Percentiles rank a stretch among this genome's conserved stretches.
Evolutionary conservation across 2,329 filamentous ascomycete genomes (phyloP).

Genomic region (Exophiala aquamarina): DNA sequence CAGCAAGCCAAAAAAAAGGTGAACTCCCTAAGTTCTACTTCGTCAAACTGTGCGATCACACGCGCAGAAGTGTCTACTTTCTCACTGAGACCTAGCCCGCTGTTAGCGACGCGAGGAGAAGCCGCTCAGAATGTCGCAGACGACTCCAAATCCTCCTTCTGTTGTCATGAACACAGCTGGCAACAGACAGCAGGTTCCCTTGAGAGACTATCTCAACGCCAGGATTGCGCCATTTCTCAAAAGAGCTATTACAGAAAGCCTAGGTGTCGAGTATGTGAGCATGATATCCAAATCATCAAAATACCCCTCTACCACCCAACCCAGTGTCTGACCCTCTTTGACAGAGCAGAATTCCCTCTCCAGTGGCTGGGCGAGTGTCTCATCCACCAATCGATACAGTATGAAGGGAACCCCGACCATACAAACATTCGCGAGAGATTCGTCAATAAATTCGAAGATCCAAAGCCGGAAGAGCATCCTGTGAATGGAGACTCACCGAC

Average conservation of each 20-base stretch:
- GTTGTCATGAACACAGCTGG: constrained; percentile 18
- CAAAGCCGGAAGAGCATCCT: constrained; percentile 14
- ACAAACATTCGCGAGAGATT: constrained; percentile 28
- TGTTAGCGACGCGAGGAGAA: not conserved
- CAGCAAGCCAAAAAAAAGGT: too few relatives aligned
- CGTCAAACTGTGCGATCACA: too few relatives aligned
- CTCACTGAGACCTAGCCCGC: too few relatives aligned
- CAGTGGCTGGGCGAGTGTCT: constrained; percentile 31
- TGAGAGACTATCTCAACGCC: constrained; percentile 28
- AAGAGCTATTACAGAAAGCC: constrained; percentile 26
- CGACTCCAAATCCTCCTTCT: constrained; percentile 14
- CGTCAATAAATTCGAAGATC: constrained; percentile 24
- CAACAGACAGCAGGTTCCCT: constrained; percentile 24
- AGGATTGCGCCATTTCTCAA: constrained; percentile 28
- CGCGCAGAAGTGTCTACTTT: too few relatives aligned
- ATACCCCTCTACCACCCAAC: not conserved
- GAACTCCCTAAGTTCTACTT: too few relatives aligned
- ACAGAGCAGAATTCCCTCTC: constrained; percentile 27
- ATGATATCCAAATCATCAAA: too few relatives aligned
- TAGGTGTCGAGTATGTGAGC: constrained; percentile 25
- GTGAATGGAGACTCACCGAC: not conserved
- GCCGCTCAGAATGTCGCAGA: constrained; percentile 20
- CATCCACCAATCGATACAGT: constrained; percentile 28
- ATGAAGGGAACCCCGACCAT: constrained; percentile 28
- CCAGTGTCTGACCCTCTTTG: not conserved